Conservation (phyloP, 139 green algal species). For the Tetradesmus obliquus region DNA sequence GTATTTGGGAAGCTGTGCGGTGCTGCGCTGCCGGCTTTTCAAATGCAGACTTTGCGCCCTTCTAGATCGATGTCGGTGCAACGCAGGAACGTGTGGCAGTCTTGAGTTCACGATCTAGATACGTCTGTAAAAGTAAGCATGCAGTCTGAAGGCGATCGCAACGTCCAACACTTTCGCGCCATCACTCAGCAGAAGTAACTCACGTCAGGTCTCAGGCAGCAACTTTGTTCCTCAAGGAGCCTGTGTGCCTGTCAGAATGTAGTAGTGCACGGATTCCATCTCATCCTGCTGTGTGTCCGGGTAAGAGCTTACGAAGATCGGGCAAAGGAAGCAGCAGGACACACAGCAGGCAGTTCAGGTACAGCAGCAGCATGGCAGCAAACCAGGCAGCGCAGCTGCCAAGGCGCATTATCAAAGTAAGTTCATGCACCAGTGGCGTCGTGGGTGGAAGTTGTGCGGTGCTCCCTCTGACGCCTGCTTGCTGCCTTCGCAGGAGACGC, state of each 20-base stretch:
- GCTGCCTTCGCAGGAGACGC: conserved; percentile 86
- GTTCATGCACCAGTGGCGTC: neutral
- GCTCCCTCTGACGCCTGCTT: neutral
- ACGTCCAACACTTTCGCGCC: neutral
- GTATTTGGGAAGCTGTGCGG: neutral
- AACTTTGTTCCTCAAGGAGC: neutral
- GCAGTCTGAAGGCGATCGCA: neutral
- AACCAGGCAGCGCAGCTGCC: conserved; percentile 71
- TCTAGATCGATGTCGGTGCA: neutral
- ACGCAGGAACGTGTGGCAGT: neutral
- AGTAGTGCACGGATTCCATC: neutral
- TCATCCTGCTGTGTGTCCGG: neutral
- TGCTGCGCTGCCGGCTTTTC: neutral
- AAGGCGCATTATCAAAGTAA: conserved; percentile 73
- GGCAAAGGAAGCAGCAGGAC: neutral
- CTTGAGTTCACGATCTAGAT: neutral
- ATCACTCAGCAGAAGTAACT: neutral
- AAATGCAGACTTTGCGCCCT: conserved; percentile 1
- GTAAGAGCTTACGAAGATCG: neutral
- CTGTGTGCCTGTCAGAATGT: neutral
- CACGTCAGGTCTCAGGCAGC: neutral
- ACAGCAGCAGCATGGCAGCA: conserved; percentile 11
- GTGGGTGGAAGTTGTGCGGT: conserved; percentile 5
- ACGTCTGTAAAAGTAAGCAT: neutral
- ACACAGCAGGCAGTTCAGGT: neutral